phyloP scores from a whole-genome alignment of 108 stramenopile genomes.

The Nitzschia inconspicua region DNA sequence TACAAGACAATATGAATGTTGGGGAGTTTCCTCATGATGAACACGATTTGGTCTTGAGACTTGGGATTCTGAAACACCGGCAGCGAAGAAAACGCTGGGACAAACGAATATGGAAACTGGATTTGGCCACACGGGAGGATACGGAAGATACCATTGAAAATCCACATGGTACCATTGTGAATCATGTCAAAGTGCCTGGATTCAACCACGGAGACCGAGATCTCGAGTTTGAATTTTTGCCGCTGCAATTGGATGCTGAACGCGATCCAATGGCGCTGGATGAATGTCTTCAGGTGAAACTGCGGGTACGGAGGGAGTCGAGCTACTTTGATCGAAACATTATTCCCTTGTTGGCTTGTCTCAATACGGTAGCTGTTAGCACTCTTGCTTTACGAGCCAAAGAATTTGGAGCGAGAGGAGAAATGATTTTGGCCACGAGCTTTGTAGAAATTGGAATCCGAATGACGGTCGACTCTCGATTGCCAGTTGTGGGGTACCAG shows the following conservation, averaged over 20 bases:
- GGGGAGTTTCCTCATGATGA: slow-evolving; percentile 55
- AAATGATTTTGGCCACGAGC: slow-evolving; percentile 38
- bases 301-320: slow-evolving; percentile 37
- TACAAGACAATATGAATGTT: slow-evolving; percentile 43
- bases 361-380: slow-evolving; percentile 44
- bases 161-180: slow-evolving; percentile 49
- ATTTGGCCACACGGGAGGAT: slow-evolving; percentile 39
- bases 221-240: slow-evolving; percentile 35
- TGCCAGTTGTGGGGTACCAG: slow-evolving; percentile 51
- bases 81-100: slow-evolving; percentile 42
- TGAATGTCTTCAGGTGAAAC: slow-evolving; percentile 32
- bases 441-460: slow-evolving; percentile 59
- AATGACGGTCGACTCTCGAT: slow-evolving; percentile 42
- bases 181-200: slow-evolving; percentile 45
- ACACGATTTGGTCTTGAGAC: slow-evolving; percentile 37
- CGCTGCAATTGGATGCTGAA: slow-evolving; percentile 23
- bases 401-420: slow-evolving; percentile 34
- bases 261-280: slow-evolving; percentile 13
- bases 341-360: slow-evolving; percentile 41
- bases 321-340: slow-evolving; percentile 59
- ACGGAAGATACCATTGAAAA: slow-evolving; percentile 33
- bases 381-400: slow-evolving; percentile 28
- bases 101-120: slow-evolving; percentile 46
- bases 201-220: slow-evolving; percentile 30
- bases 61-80: slow-evolving; percentile 45